Percentiles rank a stretch among this genome's conserved stretches.
Evolutionary conservation across 352 stramenopile species (phyloP).

Genomic region (Phytopythium vexans): DNA sequence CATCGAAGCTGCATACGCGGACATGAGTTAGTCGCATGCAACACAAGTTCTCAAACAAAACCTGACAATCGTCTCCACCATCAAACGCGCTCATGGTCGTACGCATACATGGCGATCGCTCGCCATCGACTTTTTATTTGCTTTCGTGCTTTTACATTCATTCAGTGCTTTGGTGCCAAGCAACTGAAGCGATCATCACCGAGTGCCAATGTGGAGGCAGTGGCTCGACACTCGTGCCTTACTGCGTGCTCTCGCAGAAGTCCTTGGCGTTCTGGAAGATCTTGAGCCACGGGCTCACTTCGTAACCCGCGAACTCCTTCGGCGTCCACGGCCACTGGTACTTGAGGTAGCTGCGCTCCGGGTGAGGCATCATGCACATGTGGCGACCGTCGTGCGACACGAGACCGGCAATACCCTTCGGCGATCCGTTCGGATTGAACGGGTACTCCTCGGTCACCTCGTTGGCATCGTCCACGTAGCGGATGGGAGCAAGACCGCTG

Average conservation of each 20-base stretch:
- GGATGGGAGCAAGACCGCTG: constrained; percentile 92
- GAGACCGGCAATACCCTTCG: constrained; percentile 95
- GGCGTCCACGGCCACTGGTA: constrained; percentile 98
- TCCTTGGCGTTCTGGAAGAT: constrained; percentile 98
- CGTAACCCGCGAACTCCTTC: constrained; percentile 67
- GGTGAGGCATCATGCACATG: constrained; percentile 99
- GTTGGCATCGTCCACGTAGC: constrained; percentile 97
- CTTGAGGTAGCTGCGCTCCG: constrained; percentile 96
- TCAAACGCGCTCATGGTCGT: constrained; percentile 4
- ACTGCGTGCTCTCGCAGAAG: constrained; percentile 90
- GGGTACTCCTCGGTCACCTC: constrained; percentile 95
- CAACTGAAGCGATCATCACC: too few species aligned
- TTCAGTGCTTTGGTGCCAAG: too few species aligned
- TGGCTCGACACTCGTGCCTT: constrained; percentile 3
- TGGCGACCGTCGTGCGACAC: constrained; percentile 97
- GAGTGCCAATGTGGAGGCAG: neutral
- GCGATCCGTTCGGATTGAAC: constrained; percentile 99
- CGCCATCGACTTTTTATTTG: too few species aligned
- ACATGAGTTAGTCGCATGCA: too few species aligned
- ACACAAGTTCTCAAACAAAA: too few species aligned
- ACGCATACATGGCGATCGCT: constrained; percentile 16
- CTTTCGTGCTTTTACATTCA: too few species aligned
- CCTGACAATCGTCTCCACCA: too few species aligned
- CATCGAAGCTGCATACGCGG: too few species aligned
- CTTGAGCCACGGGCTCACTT: constrained; percentile 94